Percentiles rank a stretch among this genome's conserved stretches.
Evolutionary conservation across 306 rosid species (phyloP).

Genomic region (Morella rubra): DNA sequence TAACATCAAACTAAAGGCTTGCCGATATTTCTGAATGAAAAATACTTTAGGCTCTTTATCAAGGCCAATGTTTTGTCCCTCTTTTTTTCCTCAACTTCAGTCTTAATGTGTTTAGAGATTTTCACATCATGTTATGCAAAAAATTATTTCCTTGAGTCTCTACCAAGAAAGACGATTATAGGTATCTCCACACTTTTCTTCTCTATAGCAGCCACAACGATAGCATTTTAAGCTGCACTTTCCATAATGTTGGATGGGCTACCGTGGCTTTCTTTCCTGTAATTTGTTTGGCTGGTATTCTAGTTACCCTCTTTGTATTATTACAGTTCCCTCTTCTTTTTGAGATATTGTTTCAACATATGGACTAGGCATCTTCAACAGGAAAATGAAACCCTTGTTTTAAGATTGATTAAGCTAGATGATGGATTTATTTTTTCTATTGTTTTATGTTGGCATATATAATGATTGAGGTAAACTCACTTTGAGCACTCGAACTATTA

Average conservation of each 20-base stretch:
- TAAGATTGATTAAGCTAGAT: too few relatives aligned
- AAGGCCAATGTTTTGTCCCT: background rate
- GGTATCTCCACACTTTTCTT: background rate
- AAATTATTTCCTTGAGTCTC: background rate
- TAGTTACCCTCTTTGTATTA: background rate
- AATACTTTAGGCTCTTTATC: background rate
- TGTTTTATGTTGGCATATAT: too few relatives aligned
- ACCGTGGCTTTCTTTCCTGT: background rate
- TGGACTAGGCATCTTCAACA: background rate
- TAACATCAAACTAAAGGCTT: background rate
- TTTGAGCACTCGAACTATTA: too few relatives aligned
- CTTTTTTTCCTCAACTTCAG: background rate
- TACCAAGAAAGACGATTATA: background rate
- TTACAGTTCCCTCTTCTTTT: background rate
- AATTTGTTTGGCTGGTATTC: background rate
- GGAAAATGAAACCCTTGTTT: too few relatives aligned
- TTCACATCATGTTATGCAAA: background rate
- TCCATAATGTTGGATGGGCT: too few relatives aligned
- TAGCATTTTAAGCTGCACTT: background rate
- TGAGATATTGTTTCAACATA: too few relatives aligned
- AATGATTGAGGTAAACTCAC: too few relatives aligned
- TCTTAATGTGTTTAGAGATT: background rate
- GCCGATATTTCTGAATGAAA: background rate
- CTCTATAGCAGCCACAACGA: background rate
- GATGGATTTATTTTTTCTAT: too few relatives aligned